A percentile compares a stretch with the other conserved stretches of the same genome.
phyloP scores from a whole-genome alignment of 345 rosid species.

The Moricandia moricandioides region DNA sequence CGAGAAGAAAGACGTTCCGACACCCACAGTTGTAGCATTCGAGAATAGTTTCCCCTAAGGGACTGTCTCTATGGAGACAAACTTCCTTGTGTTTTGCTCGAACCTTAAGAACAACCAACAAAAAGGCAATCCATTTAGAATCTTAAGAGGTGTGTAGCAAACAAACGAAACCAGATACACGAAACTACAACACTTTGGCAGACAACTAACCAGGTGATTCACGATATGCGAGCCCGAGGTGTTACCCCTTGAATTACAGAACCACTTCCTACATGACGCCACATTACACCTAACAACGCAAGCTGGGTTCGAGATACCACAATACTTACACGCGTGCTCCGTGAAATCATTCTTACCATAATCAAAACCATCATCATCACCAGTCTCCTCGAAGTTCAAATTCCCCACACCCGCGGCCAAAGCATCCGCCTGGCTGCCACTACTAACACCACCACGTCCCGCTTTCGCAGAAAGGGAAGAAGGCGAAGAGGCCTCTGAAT shows the following conservation, averaged over 20 bases:
- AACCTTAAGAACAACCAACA: slow-evolving; percentile 52
- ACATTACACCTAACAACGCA: slow-evolving; percentile 98
- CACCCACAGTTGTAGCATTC: slow-evolving; percentile 99
- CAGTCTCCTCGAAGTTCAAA: slow-evolving; percentile 92
- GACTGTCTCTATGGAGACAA: slow-evolving; percentile 99
- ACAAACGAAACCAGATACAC: neutral
- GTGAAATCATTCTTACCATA: slow-evolving; percentile 77
- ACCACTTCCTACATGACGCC: slow-evolving; percentile 98
- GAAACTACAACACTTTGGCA: neutral
- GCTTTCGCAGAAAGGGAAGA: slow-evolving; percentile 60
- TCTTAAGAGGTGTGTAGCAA: neutral
- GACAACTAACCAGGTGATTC: slow-evolving; percentile 81
- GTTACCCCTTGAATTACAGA: slow-evolving; percentile 97
- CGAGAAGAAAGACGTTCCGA: slow-evolving; percentile 96
- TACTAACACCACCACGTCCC: slow-evolving; percentile 39
- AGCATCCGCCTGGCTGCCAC: slow-evolving; percentile 62
- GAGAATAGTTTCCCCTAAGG: slow-evolving; percentile 95
- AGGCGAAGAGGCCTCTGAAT: slow-evolving; percentile 50
- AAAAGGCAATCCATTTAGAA: neutral
- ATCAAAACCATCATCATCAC: slow-evolving; percentile 76
- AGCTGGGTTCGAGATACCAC: slow-evolving; percentile 97
- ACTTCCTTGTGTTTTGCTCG: slow-evolving; percentile 99
- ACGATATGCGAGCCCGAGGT: slow-evolving; percentile 99
- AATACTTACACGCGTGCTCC: slow-evolving; percentile 94
- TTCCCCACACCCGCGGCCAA: slow-evolving; percentile 72